Base-by-base conservation (phyloP, 1,284 basidiomycete species). In the Leccinum proliferum region DNA sequence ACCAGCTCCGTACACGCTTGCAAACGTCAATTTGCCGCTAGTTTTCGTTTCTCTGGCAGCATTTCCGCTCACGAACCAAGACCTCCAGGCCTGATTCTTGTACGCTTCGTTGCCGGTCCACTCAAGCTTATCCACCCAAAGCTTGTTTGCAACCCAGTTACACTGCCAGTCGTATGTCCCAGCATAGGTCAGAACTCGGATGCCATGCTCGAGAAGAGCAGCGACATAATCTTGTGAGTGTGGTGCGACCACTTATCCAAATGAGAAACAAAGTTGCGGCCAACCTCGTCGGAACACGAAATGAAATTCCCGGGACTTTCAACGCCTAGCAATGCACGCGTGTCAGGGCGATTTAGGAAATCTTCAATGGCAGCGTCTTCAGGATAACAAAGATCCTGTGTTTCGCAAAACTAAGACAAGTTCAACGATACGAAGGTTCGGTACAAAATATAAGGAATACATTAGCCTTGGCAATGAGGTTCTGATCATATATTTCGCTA, bases 161-260 rank as follows among this genome's bases (percentile, higher is more conserved):
- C 89, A 92, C 70, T 89, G 86, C 83, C 85, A 90, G 72, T 92
- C 90, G 67, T 86, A 88, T 41, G 87, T 89, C n/a, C 90, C 89
- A 5, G 87, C 87, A 66, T 92, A 91, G 64, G 92, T 86, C 58
- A 94, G 78, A 32, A 92, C 77, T 21, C 84, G 80, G 48, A 94
- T 74, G 5, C 87, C 88, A 35, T 90, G 81, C 69, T 93, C 90
- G 29, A 94, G 80, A 35, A 94, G 81, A 5, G 79, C 83, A 0
- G 87, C 78, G 60, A 93, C 85, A 73, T 93, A 89, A 73, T 82
- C 74, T 67, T 86, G 83, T 29, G 25, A 4, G 85, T 83, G 37
- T 84, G 85, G 14, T 77, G 75, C 11, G 75, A 78, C 76, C 79
- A 87, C 70, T 86, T 87, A 72, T 89, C 87, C 72, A 87, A 75